Percentiles rank a stretch among this genome's conserved stretches.
Evolutionary conservation across 257 asterid species (phyloP).

Genomic region (Anisodus acutangulus): DNA sequence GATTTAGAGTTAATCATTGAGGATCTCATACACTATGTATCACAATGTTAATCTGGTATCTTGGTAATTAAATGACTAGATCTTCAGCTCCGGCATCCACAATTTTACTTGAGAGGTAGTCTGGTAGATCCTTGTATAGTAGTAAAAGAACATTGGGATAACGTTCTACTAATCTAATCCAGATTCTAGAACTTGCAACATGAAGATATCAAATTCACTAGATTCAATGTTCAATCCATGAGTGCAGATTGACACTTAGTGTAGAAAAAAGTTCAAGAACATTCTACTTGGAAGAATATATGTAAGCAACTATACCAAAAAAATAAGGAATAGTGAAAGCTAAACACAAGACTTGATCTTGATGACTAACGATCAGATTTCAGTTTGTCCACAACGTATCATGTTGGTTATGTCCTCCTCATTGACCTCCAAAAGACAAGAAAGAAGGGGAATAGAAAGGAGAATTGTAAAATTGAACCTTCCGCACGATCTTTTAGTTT

Average conservation of each 20-base stretch:
- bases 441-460: not conserved
- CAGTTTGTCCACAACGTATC: not conserved
- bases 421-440: not conserved
- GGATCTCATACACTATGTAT: not conserved
- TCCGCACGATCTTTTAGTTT: not conserved
- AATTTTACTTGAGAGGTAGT: not conserved
- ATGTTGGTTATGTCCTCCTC: not conserved
- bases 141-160: not conserved
- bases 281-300: not conserved
- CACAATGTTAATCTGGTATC: not conserved
- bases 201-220: not conserved
- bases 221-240: not conserved
- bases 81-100: not conserved
- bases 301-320: not conserved
- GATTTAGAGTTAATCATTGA: not conserved
- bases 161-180: not conserved
- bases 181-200: not conserved
- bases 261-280: not conserved
- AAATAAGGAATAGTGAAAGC: not conserved
- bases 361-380: not conserved
- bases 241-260: not conserved
- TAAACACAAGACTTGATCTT: not conserved
- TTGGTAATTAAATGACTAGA: constrained; percentile 2
- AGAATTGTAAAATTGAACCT: not conserved
- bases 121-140: not conserved